Evolutionary conservation across 2,329 filamentous ascomycete species (phyloP).

Genomic region (Blastomyces gilchristii): DNA sequence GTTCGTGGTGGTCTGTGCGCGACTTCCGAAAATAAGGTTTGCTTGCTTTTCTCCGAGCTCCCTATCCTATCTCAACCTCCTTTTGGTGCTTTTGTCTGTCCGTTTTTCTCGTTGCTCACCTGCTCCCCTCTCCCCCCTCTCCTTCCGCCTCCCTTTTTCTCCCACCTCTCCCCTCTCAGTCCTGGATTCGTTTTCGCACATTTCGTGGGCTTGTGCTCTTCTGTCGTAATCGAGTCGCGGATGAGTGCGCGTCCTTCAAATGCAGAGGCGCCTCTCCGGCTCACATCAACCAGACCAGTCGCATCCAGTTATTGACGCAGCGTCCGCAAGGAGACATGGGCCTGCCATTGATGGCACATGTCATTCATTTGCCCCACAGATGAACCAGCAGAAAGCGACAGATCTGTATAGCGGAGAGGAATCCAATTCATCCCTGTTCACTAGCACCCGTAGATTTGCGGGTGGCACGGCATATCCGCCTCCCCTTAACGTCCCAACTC

Average conservation of each 20-base stretch:
- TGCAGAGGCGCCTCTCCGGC: conserved; percentile 38
- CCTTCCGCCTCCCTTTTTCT: neutral
- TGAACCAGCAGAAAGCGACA: conserved; percentile 18
- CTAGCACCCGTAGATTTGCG: conserved; percentile 17
- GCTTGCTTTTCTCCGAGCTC: neutral
- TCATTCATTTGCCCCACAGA: conserved; percentile 28
- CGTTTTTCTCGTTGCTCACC: neutral
- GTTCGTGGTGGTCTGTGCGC: conserved; percentile 10
- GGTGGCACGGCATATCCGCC: conserved; percentile 9
- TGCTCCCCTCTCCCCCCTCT: neutral
- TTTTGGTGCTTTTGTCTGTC: neutral
- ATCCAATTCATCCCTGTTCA: conserved; percentile 7
- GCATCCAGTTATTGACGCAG: conserved; percentile 22
- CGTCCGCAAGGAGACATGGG: conserved; percentile 26
- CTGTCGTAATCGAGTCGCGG: conserved; percentile 20
- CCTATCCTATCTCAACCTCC: conserved; percentile 1
- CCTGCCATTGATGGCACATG: conserved; percentile 22
- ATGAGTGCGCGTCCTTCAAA: conserved; percentile 32
- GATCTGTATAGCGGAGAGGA: neutral
- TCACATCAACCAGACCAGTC: conserved; percentile 32
- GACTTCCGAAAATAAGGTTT: neutral
- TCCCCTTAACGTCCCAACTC: conserved; percentile 22
- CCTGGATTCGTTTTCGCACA: neutral
- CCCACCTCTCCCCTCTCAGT: neutral
- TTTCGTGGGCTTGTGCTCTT: conserved; percentile 2